These are phyloP conservation scores for Didymella sp. DNA, from an alignment of 2,329 filamentous ascomycete species.

Conservation along the genomic window DNA sequence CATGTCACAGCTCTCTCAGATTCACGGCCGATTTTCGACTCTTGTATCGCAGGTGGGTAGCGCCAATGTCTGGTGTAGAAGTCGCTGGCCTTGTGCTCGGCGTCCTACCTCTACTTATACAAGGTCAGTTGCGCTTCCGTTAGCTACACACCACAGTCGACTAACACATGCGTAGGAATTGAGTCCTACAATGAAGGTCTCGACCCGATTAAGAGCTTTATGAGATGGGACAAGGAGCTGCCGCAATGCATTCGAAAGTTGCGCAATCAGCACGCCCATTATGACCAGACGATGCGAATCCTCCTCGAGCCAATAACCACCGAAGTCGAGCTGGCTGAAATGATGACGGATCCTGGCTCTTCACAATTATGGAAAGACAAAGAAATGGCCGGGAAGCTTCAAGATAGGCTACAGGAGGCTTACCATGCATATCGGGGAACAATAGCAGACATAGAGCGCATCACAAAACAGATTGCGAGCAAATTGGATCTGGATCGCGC, in stretches of 20 bases:
- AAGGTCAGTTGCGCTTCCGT: conserved; percentile 24
- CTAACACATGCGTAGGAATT: conserved; percentile 26
- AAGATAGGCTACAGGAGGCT: conserved; percentile 45
- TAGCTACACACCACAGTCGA: neutral
- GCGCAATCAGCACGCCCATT: conserved; percentile 48
- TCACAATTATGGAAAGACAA: conserved; percentile 45
- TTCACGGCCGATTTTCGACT: neutral
- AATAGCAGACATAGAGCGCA: conserved; percentile 46
- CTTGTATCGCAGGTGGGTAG: neutral
- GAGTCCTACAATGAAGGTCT: conserved; percentile 51
- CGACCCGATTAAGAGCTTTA: conserved; percentile 49
- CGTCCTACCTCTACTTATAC: conserved; percentile 49
- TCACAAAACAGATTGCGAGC: conserved; percentile 46
- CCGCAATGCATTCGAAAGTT: conserved; percentile 48
- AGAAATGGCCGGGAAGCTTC: conserved; percentile 36
- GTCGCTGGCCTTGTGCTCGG: conserved; percentile 47
- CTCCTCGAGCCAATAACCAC: conserved; percentile 48
- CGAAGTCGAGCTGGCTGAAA: conserved; percentile 45
- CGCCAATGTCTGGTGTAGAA: conserved; percentile 42
- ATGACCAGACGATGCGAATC: conserved; percentile 45
- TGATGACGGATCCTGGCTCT: conserved; percentile 42
- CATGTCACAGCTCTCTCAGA: conserved; percentile 17
- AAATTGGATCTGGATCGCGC: conserved; percentile 48
- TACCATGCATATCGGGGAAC: conserved; percentile 46
- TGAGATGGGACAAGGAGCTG: conserved; percentile 46